phyloP scores from a whole-genome alignment of 2,329 filamentous ascomycete genomes.

The Parastagonospora avenae region DNA sequence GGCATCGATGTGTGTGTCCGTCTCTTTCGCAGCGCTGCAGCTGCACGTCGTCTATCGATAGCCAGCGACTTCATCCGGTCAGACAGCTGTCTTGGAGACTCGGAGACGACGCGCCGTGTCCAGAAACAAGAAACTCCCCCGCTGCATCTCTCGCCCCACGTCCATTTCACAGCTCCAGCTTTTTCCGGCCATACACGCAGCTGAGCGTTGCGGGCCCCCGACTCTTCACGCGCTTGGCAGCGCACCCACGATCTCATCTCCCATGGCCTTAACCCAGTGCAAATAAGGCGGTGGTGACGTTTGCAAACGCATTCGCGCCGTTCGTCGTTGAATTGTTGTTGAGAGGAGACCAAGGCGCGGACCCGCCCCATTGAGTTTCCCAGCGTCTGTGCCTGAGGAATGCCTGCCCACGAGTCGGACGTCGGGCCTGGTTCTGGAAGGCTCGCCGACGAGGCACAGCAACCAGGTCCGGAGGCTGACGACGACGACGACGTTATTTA shows the following conservation, averaged over 20 bases:
- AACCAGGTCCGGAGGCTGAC: conserved; percentile 1
- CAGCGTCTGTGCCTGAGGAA: neutral
- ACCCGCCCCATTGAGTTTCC: neutral
- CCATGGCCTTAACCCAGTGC: neutral
- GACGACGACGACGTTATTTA: neutral
- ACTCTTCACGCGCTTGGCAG: no score
- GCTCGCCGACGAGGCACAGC: conserved; percentile 6
- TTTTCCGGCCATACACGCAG: no score
- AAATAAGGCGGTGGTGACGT: conserved; percentile 6
- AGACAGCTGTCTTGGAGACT: conserved; percentile 1
- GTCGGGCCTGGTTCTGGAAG: conserved; percentile 1
- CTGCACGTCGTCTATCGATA: conserved; percentile 7
- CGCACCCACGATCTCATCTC: no score
- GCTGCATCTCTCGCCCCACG: no score
- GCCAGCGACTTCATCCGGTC: conserved; percentile 4
- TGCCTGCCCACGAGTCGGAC: neutral
- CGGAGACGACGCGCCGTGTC: neutral
- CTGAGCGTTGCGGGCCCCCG: no score
- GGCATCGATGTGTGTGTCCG: neutral
- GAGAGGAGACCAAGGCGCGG: neutral
- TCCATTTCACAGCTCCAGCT: neutral
- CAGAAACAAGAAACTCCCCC: no score
- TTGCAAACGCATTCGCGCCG: neutral
- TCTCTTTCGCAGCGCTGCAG: neutral
- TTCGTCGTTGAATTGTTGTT: neutral